Conservation (phyloP, 768 basidiomycete genomes). For the Omphalotus guepiniiformis region DNA sequence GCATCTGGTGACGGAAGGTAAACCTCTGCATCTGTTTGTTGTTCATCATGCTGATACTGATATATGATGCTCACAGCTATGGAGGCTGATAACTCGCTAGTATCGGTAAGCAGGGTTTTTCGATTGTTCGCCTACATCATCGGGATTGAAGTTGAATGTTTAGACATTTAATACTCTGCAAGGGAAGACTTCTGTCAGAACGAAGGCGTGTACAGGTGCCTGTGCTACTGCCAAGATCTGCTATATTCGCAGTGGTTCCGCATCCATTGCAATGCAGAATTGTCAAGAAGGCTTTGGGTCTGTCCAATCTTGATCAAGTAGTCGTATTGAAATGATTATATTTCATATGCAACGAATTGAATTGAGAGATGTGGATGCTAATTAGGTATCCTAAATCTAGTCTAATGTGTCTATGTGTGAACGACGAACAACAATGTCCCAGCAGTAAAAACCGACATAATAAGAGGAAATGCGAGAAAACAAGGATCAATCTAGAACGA, state of each 20-base stretch:
- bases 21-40: slow-evolving; percentile 13
- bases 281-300: slow-evolving; percentile 64
- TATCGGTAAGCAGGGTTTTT: slow-evolving; percentile 46
- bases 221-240: slow-evolving; percentile 70
- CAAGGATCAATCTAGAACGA: not conserved
- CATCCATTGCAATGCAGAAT: slow-evolving; percentile 53
- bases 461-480: not conserved
- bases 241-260: slow-evolving; percentile 74
- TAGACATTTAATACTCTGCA: slow-evolving; percentile 68
- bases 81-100: slow-evolving; percentile 50
- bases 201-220: slow-evolving; percentile 51
- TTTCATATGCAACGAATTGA: not conserved
- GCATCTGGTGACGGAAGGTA: slow-evolving; percentile 75
- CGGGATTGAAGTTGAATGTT: slow-evolving; percentile 1
- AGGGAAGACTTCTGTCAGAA: slow-evolving; percentile 60
- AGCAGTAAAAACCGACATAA: not conserved
- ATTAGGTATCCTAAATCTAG: no score
- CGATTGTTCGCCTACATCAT: not conserved
- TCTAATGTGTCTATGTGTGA: not conserved
- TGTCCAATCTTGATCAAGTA: slow-evolving; percentile 34
- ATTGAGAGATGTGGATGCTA: not conserved
- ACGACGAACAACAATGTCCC: not conserved
- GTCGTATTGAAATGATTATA: slow-evolving; percentile 40
- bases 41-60: not conserved
- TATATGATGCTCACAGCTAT: slow-evolving; percentile 37